Base-by-base conservation (phyloP, 768 basidiomycete species). In the Leccinum olivaceopallidum region DNA sequence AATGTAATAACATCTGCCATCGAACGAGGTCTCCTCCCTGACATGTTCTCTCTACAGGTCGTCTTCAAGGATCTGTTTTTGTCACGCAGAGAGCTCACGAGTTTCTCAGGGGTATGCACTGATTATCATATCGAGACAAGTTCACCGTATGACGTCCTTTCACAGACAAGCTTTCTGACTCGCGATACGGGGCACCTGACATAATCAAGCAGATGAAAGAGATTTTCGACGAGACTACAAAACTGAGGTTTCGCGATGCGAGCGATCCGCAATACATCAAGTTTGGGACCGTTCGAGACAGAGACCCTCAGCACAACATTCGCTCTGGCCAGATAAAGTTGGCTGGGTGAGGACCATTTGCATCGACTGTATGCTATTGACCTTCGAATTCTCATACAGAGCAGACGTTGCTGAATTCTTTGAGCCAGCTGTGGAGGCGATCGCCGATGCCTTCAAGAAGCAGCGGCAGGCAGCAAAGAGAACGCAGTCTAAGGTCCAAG, bases 361-460 rank as follows among this genome's bases (percentile, higher is more conserved):
- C 2, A 7, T 51, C n/a, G 13, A 32, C 18, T 14, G 4, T 22
- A 3, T n/a, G 5, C 4, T 18, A 22, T 8, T 32, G 12, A 58
- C 2, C 9, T 0, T 51, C 4, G 6, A 32, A 32, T 5, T 6
- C 3, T 26, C 3, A 1, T 51, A 13, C 57, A 80, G 80, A 5
- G 56, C 65, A 6, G 73, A 77, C 10, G 70, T 82, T 5, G 74
- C 72, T 2, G 61, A 58, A 2, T 77, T 80, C 51, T 84, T 83
- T 59, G 74, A 79, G 44, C 78, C 77, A 0, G 80, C 81, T 0
- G 64, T 81, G 8, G 55, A 71, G n/a, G 73, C 60, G 1, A 77
- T 76, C 9, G 67, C 69, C 2, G 71, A 71, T 4, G 76, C 75
- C 5, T 74, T 82, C 10, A 57, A 66, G 34, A 61, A 71, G 7